Percentiles rank a stretch among this genome's conserved stretches.
Conservation (phyloP, 805 yeast species). For the Barnettozyma californica region DNA sequence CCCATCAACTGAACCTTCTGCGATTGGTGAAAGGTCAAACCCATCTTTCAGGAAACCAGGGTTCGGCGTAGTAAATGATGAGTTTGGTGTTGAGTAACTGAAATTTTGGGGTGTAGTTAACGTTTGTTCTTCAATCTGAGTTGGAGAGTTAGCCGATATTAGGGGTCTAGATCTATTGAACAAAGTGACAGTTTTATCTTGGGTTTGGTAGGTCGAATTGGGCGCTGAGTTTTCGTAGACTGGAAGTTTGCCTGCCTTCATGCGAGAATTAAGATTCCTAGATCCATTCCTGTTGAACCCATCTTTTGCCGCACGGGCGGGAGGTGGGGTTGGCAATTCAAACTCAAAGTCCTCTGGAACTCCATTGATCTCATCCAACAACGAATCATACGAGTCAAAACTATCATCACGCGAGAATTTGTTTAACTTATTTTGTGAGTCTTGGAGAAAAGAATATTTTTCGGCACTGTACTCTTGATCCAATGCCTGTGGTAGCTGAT, state of each 20-base stretch:
- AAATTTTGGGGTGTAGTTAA: slow-evolving; percentile 6
- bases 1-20: slow-evolving; percentile 24
- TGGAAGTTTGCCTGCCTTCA: slow-evolving; percentile 14
- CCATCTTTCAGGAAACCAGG: slow-evolving; percentile 20
- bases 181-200: slow-evolving; percentile 35
- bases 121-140: background rate
- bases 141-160: slow-evolving; percentile 2
- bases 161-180: slow-evolving; percentile 22
- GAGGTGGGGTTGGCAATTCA: slow-evolving; percentile 5
- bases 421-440: background rate
- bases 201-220: slow-evolving; percentile 31
- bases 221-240: slow-evolving; percentile 27
- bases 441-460: slow-evolving; percentile 1
- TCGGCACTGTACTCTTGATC: slow-evolving; percentile 28
- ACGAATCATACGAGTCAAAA: slow-evolving; percentile 32
- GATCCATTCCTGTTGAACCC: slow-evolving; percentile 7
- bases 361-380: slow-evolving; percentile 45
- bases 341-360: slow-evolving; percentile 41
- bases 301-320: background rate
- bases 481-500: slow-evolving; percentile 31
- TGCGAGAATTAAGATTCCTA: slow-evolving; percentile 16
- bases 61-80: slow-evolving; percentile 19
- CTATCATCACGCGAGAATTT: slow-evolving; percentile 1
- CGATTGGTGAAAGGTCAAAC: slow-evolving; percentile 24
- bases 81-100: slow-evolving; percentile 19